phyloP scores from a whole-genome alignment of 2,329 filamentous ascomycete genomes.

The Clarireedia monteithiana region DNA sequence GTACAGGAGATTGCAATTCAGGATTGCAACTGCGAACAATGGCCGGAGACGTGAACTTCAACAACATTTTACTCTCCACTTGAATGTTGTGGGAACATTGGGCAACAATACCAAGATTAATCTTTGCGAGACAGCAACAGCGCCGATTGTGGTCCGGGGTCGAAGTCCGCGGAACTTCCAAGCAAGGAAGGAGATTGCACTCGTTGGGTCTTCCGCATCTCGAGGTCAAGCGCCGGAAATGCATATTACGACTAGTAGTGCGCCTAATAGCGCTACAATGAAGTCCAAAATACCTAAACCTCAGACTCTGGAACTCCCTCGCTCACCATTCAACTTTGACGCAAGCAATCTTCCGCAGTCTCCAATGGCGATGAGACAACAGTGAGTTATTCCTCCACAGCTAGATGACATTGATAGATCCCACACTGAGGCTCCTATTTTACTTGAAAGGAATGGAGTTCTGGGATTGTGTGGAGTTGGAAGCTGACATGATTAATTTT shows the following conservation, averaged over 20 bases:
- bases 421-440: background rate
- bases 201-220: conserved; percentile 36
- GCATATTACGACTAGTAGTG: conserved; percentile 22
- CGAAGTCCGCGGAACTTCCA: conserved; percentile 93
- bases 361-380: conserved; percentile 24
- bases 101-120: conserved; percentile 76
- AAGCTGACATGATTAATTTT: conserved; percentile 8
- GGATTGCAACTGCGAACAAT: conserved; percentile 93
- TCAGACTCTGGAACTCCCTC: conserved; percentile 24
- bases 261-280: conserved; percentile 14
- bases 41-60: conserved; percentile 90
- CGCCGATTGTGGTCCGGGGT: conserved; percentile 87
- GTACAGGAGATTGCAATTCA: conserved; percentile 89
- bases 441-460: background rate
- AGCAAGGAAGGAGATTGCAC: conserved; percentile 83
- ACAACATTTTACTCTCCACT: conserved; percentile 85
- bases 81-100: conserved; percentile 79
- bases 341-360: conserved; percentile 24
- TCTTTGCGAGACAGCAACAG: conserved; percentile 76
- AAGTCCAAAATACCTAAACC: conserved; percentile 21
- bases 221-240: conserved; percentile 28
- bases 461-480: background rate
- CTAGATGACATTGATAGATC: background rate
- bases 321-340: conserved; percentile 29
- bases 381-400: conserved; percentile 19